Base-by-base conservation (phyloP, 2,329 filamentous ascomycete species). In the Monosporascus sp. region DNA sequence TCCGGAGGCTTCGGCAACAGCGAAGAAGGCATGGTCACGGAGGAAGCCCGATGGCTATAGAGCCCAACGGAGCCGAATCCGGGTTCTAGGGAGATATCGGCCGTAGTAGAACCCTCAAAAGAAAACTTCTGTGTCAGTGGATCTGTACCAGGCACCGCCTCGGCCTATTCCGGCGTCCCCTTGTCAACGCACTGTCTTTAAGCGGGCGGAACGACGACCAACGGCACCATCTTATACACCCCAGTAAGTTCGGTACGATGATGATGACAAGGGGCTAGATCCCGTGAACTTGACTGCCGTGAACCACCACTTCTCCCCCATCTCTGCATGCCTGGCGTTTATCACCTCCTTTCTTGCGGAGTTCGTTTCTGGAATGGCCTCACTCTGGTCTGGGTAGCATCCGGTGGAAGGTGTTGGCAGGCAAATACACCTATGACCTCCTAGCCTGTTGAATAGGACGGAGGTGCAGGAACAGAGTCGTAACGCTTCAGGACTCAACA, bases 21-120 rank as follows among this genome's bases (percentile, higher is more conserved):
- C 42, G 60, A 58, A 65, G 57, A 58, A 58, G 74, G 54, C 75
- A 75, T 59, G 69, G 69, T 41, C 74, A 78, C 57, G 81, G 79
- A 58, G 80, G 79, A 38, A 83, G 80, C 59, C 79, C 79, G 5
- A 83, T 83, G 78, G 72, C 73, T 4, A 57, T 81, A 48, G 81
- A 82, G 57, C 70, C 78, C 5, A 82, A 82, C 54, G 80, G 78
- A 50, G 79, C 74, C 52, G 80, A 83, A 65, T 81, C 79, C 36
- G 80, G 82, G 68, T 74, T 83, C 50, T 77, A 65, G 55, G 50
- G 50, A 24, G 49, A 48, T 24, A 42, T 51, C 24, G 18, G 36
- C 27, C 39, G 48, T 24, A 36, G 20, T 36, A 52, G 47, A 45
- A 45, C 42, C 5, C 20, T 20, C 14, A 2, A 11, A 18, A 22